These are phyloP conservation scores for Gautieria morchelliformis DNA, from an alignment of 768 basidiomycete genomes.

Conservation along the genomic window DNA sequence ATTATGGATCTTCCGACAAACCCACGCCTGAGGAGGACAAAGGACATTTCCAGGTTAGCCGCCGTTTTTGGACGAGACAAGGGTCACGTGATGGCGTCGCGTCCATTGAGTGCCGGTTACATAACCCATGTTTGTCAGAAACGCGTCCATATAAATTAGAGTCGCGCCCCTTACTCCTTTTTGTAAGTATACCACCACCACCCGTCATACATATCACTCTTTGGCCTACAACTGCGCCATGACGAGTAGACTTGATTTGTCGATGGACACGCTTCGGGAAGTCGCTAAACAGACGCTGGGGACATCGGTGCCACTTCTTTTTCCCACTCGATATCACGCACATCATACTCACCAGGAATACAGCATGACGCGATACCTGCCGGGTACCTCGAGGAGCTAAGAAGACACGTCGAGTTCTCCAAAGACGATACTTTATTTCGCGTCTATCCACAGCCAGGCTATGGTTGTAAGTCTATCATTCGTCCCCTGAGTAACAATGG, in stretches of 20 bases:
- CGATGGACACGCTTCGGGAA: not conserved
- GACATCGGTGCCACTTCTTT: not conserved
- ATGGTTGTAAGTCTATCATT: constrained; percentile 29
- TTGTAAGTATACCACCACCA: not conserved
- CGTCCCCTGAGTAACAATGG: not conserved
- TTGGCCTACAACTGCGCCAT: not conserved
- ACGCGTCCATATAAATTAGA: not conserved
- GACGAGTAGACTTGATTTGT: not conserved
- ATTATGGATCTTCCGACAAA: not conserved
- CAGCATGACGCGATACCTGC: constrained; percentile 8
- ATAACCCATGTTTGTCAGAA: not conserved
- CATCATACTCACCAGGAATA: not conserved
- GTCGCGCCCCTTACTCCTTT: not conserved
- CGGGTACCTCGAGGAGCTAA: constrained; percentile 17
- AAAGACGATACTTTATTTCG: constrained; percentile 22
- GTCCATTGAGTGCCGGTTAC: no score
- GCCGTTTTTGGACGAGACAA: not conserved
- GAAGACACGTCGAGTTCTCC: constrained; percentile 13
- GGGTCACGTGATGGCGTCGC: not conserved
- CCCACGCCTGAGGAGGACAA: not conserved
- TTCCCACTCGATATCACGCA: not conserved
- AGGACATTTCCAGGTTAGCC: not conserved
- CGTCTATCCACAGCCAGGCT: constrained; percentile 25
- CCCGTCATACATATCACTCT: not conserved
- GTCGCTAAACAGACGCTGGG: not conserved